phyloP scores from a whole-genome alignment of 805 yeast genomes.

The Lipomyces oligophaga region DNA sequence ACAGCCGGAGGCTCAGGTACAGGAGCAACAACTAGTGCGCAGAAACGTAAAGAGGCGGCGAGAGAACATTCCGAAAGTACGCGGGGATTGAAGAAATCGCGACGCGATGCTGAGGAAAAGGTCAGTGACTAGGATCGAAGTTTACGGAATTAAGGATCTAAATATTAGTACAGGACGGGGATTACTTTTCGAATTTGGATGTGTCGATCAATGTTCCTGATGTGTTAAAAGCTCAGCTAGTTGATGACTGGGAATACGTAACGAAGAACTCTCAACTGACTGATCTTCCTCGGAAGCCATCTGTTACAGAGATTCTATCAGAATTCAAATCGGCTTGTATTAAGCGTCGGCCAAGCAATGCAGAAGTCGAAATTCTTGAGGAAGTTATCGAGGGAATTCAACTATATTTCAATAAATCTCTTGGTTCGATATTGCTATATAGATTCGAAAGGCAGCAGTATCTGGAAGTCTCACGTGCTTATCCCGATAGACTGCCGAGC shows the following conservation, averaged over 20 bases:
- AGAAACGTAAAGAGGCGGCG: conserved; percentile 12
- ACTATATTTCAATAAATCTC: conserved; percentile 66
- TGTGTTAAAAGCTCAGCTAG: conserved; percentile 62
- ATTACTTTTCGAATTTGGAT: conserved; percentile 41
- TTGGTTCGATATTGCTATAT: conserved; percentile 68
- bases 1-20: neutral
- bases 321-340: conserved; percentile 44
- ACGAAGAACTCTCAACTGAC: conserved; percentile 75
- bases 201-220: conserved; percentile 60
- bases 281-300: conserved; percentile 55
- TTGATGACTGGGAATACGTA: conserved; percentile 90
- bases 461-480: conserved; percentile 45
- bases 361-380: conserved; percentile 49
- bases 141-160: too few species aligned
- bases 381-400: conserved; percentile 72
- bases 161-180: conserved; percentile 15
- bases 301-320: conserved; percentile 52
- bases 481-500: conserved; percentile 40
- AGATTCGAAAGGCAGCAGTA: conserved; percentile 75
- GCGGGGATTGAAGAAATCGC: conserved; percentile 13
- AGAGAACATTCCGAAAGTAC: conserved; percentile 14
- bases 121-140: conserved; percentile 1
- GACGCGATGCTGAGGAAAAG: conserved; percentile 26
- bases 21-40: neutral
- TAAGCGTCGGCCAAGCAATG: conserved; percentile 36